These are phyloP conservation scores for Thermoascus crustaceus DNA, from an alignment of 2,329 filamentous ascomycete species.

Conservation along the genomic window DNA sequence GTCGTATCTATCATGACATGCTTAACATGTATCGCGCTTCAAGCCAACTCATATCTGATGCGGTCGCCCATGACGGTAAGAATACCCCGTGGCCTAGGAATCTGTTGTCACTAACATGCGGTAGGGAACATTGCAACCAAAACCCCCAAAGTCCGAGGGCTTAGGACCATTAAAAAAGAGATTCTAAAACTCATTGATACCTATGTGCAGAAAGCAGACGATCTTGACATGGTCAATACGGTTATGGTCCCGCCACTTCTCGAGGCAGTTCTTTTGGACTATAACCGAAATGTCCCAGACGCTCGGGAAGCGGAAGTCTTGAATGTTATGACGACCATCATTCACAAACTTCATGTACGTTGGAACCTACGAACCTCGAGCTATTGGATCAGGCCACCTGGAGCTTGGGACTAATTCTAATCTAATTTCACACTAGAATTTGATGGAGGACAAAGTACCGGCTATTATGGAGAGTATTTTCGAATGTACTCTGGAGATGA, in stretches of 20 bases:
- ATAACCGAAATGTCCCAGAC: constrained; percentile 93
- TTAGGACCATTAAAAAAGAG: constrained; percentile 98
- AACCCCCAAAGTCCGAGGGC: constrained; percentile 89
- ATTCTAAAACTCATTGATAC: constrained; percentile 97
- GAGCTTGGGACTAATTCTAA: constrained; percentile 10
- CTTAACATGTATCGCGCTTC: constrained; percentile 97
- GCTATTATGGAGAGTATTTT: constrained; percentile 98
- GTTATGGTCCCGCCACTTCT: constrained; percentile 95
- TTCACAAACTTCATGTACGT: constrained; percentile 90
- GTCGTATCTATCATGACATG: constrained; percentile 97
- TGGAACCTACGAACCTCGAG: constrained; percentile 46
- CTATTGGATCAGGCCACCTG: constrained; percentile 38
- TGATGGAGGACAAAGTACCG: constrained; percentile 98
- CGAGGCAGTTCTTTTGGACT: constrained; percentile 89
- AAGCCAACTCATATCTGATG: constrained; percentile 91
- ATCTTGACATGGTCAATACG: constrained; percentile 81
- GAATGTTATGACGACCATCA: constrained; percentile 95
- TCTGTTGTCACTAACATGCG: constrained; percentile 11
- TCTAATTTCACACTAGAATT: constrained; percentile 48
- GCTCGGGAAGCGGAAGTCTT: constrained; percentile 93
- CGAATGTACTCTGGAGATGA: constrained; percentile 98
- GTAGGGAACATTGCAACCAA: constrained; percentile 85
- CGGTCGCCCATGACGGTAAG: constrained; percentile 74
- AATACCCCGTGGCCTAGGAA: constrained; percentile 2
- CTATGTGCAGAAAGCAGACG: constrained; percentile 96